Percentiles rank a stretch among this genome's conserved stretches.
Evolutionary conservation across 225 moss, liverwort and hornwort species (phyloP).

Genomic region (Physcomitrium patens): DNA sequence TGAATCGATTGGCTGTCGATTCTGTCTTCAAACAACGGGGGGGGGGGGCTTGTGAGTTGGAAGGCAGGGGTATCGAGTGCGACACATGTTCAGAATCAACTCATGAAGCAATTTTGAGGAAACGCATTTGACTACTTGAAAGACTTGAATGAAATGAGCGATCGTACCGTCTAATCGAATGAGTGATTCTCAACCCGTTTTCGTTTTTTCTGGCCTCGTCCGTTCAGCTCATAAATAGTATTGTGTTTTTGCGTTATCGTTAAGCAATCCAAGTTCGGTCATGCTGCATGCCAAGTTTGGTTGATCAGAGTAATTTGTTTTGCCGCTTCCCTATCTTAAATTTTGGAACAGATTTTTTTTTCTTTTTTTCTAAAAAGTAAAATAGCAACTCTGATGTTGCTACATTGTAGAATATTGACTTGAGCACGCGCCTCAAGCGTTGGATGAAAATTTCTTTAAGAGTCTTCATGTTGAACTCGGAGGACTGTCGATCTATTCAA

Average conservation of each 20-base stretch:
- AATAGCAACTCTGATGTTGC: slow-evolving; percentile 9
- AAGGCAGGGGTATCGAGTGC: slow-evolving; percentile 2
- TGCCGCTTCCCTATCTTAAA: slow-evolving; percentile 12
- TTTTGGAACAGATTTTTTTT: neutral
- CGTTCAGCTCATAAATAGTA: slow-evolving; percentile 22
- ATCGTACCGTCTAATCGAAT: slow-evolving; percentile 16
- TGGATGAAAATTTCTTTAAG: slow-evolving; percentile 18
- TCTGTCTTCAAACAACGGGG: neutral
- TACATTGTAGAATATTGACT: slow-evolving; percentile 6
- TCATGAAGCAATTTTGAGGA: slow-evolving; percentile 18
- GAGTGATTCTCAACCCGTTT: neutral
- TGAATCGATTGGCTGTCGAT: slow-evolving; percentile 19
- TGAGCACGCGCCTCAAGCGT: neutral
- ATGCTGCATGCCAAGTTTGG: slow-evolving; percentile 20
- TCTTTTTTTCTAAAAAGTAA: neutral
- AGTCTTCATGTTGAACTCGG: neutral
- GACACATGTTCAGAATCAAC: slow-evolving; percentile 9
- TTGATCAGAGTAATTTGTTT: neutral
- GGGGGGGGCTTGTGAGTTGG: slow-evolving; percentile 8
- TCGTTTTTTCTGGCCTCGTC: slow-evolving; percentile 12
- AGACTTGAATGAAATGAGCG: slow-evolving; percentile 23
- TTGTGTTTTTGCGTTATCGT: slow-evolving; percentile 5
- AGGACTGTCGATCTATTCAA: neutral
- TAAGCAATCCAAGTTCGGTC: slow-evolving; percentile 22
- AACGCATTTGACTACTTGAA: slow-evolving; percentile 10